Conservation (phyloP, 768 basidiomycete species). For the Tulasnella sp. region DNA sequence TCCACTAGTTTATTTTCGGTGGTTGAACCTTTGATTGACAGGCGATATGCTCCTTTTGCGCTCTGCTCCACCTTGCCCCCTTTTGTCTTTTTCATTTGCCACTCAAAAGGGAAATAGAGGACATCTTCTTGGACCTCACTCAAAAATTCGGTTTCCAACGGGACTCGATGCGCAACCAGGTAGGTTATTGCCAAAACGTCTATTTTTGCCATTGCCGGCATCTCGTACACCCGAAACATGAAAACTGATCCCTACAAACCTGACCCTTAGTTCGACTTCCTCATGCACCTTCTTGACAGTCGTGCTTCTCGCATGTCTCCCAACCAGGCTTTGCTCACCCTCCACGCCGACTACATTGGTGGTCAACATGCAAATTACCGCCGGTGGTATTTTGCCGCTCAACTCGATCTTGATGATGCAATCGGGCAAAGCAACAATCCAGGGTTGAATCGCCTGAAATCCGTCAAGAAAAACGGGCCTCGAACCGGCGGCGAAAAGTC, state of each 20-base stretch:
- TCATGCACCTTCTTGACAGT: conserved; percentile 96
- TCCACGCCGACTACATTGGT: conserved; percentile 98
- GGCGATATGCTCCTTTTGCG: neutral
- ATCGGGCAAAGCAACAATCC: conserved; percentile 87
- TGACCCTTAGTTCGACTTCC: conserved; percentile 79
- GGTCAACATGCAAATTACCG: conserved; percentile 98
- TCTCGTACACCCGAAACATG: neutral
- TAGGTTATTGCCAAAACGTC: no score
- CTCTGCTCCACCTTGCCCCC: neutral
- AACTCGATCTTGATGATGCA: conserved; percentile 95
- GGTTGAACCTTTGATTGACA: neutral
- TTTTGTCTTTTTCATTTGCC: neutral
- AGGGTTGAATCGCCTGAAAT: conserved; percentile 67
- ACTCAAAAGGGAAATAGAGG: conserved; percentile 64
- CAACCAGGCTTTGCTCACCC: conserved; percentile 83
- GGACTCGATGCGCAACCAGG: conserved; percentile 93
- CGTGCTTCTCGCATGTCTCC: conserved; percentile 96
- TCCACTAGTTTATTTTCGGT: neutral
- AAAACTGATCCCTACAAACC: no score
- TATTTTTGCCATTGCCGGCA: neutral
- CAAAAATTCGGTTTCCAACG: conserved; percentile 99
- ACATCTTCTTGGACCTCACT: conserved; percentile 90
- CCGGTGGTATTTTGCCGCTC: conserved; percentile 99
- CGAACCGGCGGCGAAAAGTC: conserved; percentile 55
- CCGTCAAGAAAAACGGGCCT: conserved; percentile 40